Evolutionary conservation across 768 basidiomycete species (phyloP).

Genomic region (Xanthoconium purpureum): DNA sequence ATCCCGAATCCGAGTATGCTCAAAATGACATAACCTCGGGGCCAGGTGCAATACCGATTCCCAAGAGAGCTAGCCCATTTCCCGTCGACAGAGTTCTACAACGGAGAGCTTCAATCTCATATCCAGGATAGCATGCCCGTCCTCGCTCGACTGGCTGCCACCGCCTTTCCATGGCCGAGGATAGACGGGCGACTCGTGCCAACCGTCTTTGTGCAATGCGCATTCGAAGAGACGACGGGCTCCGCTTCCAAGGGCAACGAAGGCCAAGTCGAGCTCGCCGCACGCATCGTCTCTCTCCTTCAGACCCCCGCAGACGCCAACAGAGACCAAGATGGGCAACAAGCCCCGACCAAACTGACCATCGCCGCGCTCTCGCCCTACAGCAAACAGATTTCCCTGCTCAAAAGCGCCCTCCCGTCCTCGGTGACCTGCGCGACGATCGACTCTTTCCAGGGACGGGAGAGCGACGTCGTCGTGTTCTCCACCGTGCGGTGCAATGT

Average conservation of each 20-base stretch:
- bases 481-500: slow-evolving; percentile 61
- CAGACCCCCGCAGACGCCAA: slow-evolving; percentile 3
- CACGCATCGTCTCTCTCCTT: slow-evolving; percentile 46
- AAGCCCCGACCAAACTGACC: neutral
- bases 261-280: slow-evolving; percentile 54
- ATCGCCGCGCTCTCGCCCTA: slow-evolving; percentile 50
- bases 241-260: slow-evolving; percentile 59
- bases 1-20: too few relatives aligned
- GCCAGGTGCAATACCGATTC: slow-evolving; percentile 62
- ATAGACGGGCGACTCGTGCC: slow-evolving; percentile 36
- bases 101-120: slow-evolving; percentile 49
- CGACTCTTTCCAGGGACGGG: slow-evolving; percentile 61
- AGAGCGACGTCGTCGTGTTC: slow-evolving; percentile 65
- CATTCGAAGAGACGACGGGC: slow-evolving; percentile 54
- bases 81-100: slow-evolving; percentile 63
- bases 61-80: slow-evolving; percentile 55
- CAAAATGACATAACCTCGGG: neutral
- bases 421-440: slow-evolving; percentile 23
- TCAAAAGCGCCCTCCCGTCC: slow-evolving; percentile 38
- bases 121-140: slow-evolving; percentile 36
- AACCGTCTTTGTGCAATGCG: slow-evolving; percentile 57
- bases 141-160: slow-evolving; percentile 36
- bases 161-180: slow-evolving; percentile 59
- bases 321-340: too few relatives aligned
- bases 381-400: slow-evolving; percentile 49